phyloP scores from a whole-genome alignment of 495 filamentous ascomycete genomes.

The Extremus antarcticus region DNA sequence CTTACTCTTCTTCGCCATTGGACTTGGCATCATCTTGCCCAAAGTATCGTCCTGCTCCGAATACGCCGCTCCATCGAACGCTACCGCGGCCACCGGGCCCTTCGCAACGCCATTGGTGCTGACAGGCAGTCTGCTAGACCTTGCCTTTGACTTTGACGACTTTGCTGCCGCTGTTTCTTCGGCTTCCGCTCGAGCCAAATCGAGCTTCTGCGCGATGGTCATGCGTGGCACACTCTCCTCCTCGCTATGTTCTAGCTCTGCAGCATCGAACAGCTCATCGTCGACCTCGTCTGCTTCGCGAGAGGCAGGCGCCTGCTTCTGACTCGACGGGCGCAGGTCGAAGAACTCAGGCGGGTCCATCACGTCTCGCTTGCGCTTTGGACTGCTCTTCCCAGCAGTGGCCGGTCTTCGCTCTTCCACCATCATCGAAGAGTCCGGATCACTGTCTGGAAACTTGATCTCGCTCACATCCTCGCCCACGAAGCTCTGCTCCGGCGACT shows the following conservation, averaged over 20 bases:
- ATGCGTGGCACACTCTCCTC: constrained; percentile 5
- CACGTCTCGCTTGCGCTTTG: constrained; percentile 15
- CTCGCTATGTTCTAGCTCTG: neutral
- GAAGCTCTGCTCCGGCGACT: constrained; percentile 9
- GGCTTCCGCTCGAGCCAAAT: constrained; percentile 29
- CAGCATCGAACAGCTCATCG: constrained; percentile 10
- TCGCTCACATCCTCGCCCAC: constrained; percentile 24
- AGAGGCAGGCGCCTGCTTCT: neutral
- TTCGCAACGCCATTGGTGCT: neutral
- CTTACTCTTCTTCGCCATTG: constrained; percentile 25
- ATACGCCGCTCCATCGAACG: constrained; percentile 4
- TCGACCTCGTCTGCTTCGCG: neutral
- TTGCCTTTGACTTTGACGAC: neutral
- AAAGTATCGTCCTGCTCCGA: constrained; percentile 17
- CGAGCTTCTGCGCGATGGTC: constrained; percentile 32
- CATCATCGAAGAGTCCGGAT: constrained; percentile 3
- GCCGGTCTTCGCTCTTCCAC: neutral
- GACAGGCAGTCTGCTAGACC: constrained; percentile 1
- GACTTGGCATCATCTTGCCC: constrained; percentile 14
- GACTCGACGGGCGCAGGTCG: constrained; percentile 9
- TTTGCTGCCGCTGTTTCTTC: constrained; percentile 24
- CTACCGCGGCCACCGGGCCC: neutral
- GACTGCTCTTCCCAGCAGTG: neutral
- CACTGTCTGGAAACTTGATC: constrained; percentile 19
- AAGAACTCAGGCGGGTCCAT: constrained; percentile 17